phyloP scores from a whole-genome alignment of 2,329 filamentous ascomycete species.

The Pseudogymnoascus sp. region DNA sequence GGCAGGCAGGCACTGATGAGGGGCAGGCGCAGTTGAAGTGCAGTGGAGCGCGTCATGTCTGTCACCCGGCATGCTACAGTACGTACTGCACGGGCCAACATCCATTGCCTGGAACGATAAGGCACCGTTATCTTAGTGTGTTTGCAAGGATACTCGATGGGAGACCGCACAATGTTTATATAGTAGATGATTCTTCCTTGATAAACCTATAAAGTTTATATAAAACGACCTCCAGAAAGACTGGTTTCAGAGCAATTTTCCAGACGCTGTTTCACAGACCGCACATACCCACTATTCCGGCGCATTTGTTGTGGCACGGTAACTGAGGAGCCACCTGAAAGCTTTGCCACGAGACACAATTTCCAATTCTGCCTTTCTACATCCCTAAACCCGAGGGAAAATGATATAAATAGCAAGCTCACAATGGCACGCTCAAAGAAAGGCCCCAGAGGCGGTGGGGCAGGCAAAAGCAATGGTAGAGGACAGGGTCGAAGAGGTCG shows the following conservation, averaged over 20 bases:
- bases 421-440: constrained; percentile 10
- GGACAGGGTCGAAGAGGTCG: constrained; percentile 11
- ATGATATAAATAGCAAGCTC: not conserved
- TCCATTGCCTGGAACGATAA: not conserved
- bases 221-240: not conserved
- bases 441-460: constrained; percentile 9
- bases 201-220: not conserved
- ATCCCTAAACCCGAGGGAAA: not conserved
- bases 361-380: not conserved
- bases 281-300: not conserved
- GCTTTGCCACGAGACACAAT: not conserved
- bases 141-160: constrained; percentile 3
- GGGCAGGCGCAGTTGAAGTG: not conserved
- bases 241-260: not conserved
- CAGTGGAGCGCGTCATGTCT: constrained; percentile 10
- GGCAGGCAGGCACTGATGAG: not conserved
- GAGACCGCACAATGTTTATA: constrained; percentile 1
- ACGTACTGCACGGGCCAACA: not conserved
- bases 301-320: not conserved
- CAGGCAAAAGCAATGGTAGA: constrained; percentile 11
- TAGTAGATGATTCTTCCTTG: not conserved
- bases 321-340: not conserved
- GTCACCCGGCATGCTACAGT: constrained; percentile 9
- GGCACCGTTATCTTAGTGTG: not conserved
- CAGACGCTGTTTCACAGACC: not conserved